Percentiles rank a stretch among this genome's conserved stretches.
Conservation (phyloP, 305 asterid species). For the Ajuga reptans region DNA sequence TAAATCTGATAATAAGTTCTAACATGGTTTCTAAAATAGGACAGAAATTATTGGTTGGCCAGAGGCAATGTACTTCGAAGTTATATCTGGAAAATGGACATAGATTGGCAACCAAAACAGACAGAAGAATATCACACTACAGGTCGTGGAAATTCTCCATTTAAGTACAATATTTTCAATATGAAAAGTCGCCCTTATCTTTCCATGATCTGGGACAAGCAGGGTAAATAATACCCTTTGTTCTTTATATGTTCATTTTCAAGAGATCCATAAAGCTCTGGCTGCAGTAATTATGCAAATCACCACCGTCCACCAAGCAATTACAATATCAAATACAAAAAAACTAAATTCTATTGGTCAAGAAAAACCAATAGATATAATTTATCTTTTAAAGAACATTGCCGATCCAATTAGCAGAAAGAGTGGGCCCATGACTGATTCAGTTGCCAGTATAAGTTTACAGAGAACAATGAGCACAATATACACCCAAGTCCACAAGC, state of each 20-base stretch:
- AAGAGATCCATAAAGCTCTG: neutral
- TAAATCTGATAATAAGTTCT: neutral
- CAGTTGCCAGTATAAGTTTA: conserved; percentile 9
- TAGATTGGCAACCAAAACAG: neutral
- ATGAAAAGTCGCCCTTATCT: neutral
- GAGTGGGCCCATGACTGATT: conserved; percentile 1
- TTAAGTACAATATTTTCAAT: neutral
- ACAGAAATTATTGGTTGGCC: neutral
- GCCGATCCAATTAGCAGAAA: neutral
- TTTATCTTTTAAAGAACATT: neutral
- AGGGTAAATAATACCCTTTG: neutral
- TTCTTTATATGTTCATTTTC: neutral
- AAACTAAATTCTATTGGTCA: neutral
- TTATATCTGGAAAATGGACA: neutral
- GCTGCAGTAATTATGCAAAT: neutral
- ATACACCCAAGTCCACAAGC: conserved; percentile 11
- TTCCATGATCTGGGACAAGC: neutral
- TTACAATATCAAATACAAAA: neutral
- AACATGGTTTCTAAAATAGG: neutral
- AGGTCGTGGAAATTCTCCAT: neutral
- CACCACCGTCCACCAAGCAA: neutral
- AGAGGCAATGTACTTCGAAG: neutral
- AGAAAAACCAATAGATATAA: neutral
- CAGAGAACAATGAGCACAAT: conserved; percentile 8
- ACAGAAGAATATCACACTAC: neutral